Conservation (phyloP, 192 early-diverging fungal species). For the Phlyctochytrium planicorne region DNA sequence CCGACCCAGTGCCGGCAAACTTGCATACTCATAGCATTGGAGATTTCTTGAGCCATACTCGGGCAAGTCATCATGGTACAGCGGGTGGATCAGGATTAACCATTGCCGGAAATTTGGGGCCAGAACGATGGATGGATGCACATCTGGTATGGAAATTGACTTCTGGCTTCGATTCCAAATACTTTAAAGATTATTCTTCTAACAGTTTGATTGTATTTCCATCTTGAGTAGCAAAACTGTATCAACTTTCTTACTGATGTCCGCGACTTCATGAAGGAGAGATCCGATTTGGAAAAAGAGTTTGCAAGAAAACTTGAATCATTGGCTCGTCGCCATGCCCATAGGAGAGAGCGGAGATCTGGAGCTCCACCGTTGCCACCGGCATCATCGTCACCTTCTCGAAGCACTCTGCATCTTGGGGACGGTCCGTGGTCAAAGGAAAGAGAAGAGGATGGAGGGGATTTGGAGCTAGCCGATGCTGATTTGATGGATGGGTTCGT, state of each 20-base stretch:
- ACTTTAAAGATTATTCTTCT: not conserved
- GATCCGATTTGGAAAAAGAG: constrained; percentile 68
- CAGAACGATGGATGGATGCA: not conserved
- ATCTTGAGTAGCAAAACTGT: constrained; percentile 67
- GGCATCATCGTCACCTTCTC: too few species aligned
- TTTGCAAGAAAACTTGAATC: constrained; percentile 66
- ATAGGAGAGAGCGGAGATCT: constrained; percentile 22
- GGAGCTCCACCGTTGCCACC: not conserved
- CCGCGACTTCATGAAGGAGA: constrained; percentile 68
- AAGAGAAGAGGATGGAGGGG: constrained; percentile 37
- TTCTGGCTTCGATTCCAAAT: not conserved
- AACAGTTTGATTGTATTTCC: not conserved
- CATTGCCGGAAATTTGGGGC: too few species aligned
- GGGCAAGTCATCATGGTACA: too few species aligned
- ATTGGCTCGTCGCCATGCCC: constrained; percentile 58
- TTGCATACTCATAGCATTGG: too few species aligned
- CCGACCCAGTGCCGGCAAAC: too few species aligned
- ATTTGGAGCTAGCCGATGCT: not conserved
- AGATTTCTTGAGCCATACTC: too few species aligned
- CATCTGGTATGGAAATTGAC: not conserved
- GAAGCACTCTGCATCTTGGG: too few species aligned
- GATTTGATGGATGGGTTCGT: not conserved
- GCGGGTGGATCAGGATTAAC: too few species aligned
- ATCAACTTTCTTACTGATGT: constrained; percentile 69
- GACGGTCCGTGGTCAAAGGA: not conserved